Percentiles rank a stretch among this genome's conserved stretches.
phyloP scores from a whole-genome alignment of 139 green algal species.

The Chlamydomonas sp. region DNA sequence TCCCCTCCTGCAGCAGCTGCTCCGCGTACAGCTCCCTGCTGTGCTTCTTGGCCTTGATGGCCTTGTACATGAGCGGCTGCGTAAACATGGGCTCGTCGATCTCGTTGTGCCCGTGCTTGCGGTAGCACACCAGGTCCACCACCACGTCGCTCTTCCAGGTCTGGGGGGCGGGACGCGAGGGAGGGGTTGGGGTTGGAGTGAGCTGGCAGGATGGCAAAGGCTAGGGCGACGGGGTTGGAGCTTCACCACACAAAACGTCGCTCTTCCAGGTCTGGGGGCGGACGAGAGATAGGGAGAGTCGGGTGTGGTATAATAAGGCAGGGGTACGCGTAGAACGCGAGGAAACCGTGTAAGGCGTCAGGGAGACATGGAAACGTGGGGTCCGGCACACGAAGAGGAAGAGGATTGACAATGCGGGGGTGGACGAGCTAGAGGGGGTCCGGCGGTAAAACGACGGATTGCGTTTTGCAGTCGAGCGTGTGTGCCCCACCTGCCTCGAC shows the following conservation, averaged over 20 bases:
- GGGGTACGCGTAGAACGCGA: too few relatives aligned
- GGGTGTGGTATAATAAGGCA: too few relatives aligned
- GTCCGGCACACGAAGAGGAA: too few relatives aligned
- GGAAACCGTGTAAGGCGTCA: too few relatives aligned
- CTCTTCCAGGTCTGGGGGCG: constrained; percentile 72
- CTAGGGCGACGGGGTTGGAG: too few relatives aligned
- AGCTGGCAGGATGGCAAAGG: too few relatives aligned
- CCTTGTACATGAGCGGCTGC: constrained; percentile 96
- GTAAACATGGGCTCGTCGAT: constrained; percentile 99
- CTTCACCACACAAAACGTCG: constrained; percentile 80
- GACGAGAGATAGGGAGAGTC: neutral
- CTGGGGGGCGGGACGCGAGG: constrained; percentile 5
- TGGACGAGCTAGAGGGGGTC: too few relatives aligned
- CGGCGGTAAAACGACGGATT: too few relatives aligned
- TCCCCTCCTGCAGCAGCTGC: constrained; percentile 78
- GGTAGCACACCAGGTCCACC: constrained; percentile 90
- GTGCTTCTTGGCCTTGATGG: constrained; percentile 81
- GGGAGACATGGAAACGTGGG: too few relatives aligned
- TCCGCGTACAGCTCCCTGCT: constrained; percentile 82
- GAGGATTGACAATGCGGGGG: too few relatives aligned
- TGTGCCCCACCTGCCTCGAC: neutral
- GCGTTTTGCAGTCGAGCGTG: too few relatives aligned
- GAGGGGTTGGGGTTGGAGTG: neutral
- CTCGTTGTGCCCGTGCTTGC: constrained; percentile 96
- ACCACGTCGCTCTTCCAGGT: constrained; percentile 94